These are phyloP conservation scores for Vigna angularis DNA, from an alignment of 306 rosid genomes.

Conservation along the genomic window DNA sequence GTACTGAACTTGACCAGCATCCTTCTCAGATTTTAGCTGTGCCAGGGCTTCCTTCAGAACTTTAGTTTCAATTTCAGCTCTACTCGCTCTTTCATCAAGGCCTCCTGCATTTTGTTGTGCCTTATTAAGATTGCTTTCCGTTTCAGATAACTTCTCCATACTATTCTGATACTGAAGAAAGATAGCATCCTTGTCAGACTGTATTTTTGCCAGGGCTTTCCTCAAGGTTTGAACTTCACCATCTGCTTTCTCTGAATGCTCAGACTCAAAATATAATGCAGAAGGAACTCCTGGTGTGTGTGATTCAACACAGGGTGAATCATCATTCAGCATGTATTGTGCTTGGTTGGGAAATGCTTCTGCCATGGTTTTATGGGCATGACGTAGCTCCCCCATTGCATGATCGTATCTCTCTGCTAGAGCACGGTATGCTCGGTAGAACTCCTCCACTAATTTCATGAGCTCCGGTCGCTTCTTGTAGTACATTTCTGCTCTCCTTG, in stretches of 20 bases:
- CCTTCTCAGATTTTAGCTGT: slow-evolving; percentile 70
- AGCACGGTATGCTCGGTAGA: slow-evolving; percentile 99
- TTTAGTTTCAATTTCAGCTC: slow-evolving; percentile 81
- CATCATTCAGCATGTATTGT: slow-evolving; percentile 58
- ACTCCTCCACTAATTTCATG: slow-evolving; percentile 93
- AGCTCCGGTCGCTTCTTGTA: slow-evolving; percentile 95
- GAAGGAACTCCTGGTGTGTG: slow-evolving; percentile 57
- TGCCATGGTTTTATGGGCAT: slow-evolving; percentile 86
- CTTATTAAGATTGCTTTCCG: slow-evolving; percentile 69
- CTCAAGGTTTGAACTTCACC: slow-evolving; percentile 67
- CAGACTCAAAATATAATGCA: slow-evolving; percentile 54
- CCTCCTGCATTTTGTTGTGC: slow-evolving; percentile 69
- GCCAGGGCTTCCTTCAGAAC: slow-evolving; percentile 78
- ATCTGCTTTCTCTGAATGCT: slow-evolving; percentile 58
- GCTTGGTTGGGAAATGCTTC: slow-evolving; percentile 83
- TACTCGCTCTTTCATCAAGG: slow-evolving; percentile 84
- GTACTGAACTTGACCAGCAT: slow-evolving; percentile 71
- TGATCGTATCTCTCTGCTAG: slow-evolving; percentile 97
- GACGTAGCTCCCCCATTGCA: slow-evolving; percentile 91
- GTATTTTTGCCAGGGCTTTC: slow-evolving; percentile 62
- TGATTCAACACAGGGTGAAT: slow-evolving; percentile 60
- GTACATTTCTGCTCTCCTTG: slow-evolving; percentile 98
- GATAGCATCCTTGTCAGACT: slow-evolving; percentile 76
- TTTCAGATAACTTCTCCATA: slow-evolving; percentile 67
- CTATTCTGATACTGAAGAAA: slow-evolving; percentile 73